Evolutionary conservation across 2,329 filamentous ascomycete species (phyloP), one percentile per base, ranked within the genome.

Genomic region (Pyrenophora tritici-repentis): DNA sequence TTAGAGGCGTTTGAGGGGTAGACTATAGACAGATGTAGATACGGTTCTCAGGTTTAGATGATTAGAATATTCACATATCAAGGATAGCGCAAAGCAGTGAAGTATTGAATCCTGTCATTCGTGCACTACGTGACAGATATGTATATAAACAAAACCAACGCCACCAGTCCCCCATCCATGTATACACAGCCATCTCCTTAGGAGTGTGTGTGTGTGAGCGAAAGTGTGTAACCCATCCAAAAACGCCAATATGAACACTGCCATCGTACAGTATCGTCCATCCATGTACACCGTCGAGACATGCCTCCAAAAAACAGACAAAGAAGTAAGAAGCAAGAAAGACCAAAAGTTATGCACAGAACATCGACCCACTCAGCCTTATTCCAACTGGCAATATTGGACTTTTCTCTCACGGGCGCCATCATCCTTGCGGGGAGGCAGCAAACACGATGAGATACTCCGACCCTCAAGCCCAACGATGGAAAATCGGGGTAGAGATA

Each of bases 1-100:
- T 65, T 85, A 67, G 75, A 16, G 16, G 7, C 7, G 9, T 31
- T 20, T 16, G 24, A 5, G 9, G 20, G n/a, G 6, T 26, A 13
- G 14, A 16, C 9, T 12, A 5, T 16, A 14, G 9, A 6, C 17
- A 36, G 20, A 43, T n/a, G 5, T 36, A 18, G 18, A 26, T 9
- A 18, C 10, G 14, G 18, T 20, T 20, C 18, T 20, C 18, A 3
- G 5, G 18, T 20, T 20, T 20, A 20, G 3, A 20, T 20, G 18
- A 20, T 20, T 37, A 17, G 33, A 37, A 7, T 22, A 22, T 37
- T n/a, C 13, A 20, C 31, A 13, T 17, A 16, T 16, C 2, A 14
- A 18, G 4, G 3, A 24, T n/a, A 34, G 12, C 4, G 6, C 10
- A n/a, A n/a, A 34, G 13, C 13, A 9, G 6, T 18, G 38, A 24